Base-by-base conservation (phyloP, 2,329 filamentous ascomycete genomes). In the Colletotrichum tropicicola region DNA sequence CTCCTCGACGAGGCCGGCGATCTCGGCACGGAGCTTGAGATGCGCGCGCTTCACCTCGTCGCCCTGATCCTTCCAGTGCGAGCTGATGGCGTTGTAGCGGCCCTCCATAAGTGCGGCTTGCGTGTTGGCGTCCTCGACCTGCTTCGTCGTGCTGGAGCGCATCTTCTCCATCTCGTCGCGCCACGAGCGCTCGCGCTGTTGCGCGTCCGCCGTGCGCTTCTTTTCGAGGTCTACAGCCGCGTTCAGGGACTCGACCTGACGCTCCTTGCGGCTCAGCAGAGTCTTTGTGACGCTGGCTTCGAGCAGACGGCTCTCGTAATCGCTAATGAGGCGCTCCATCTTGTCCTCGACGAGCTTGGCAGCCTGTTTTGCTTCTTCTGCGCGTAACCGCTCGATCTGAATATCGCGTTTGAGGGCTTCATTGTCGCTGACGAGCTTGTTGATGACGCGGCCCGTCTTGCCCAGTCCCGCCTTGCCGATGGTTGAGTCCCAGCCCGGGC, bases 401-500 rank as follows among this genome's bases (percentile, higher is more conserved):
- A 92, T 82, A 68, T 95, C 92, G 55, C 92, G 86, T 71, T 92
- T 92, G 47, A 95, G 82, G 41, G 89, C 85, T 72, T 95, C 92
- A 70, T 94, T 94, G 73, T 95, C 92, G 56, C 90, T 89, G 73
- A 93, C 92, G 57, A 96, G 85, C 73, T 89, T 88, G 78, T 96
- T 93, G 76, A 96, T 95, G 55, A 93, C 91, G 32, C 91, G 84
- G 8, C 91, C 91, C 9, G 90, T 92, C 80, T 93, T 93, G 44
- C 91, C 91, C 3, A 91, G 79, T 3, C 88, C 89, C 7, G 90
- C 89, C 73, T 90, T 90, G 69, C 90, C 90, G 47, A 92, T 85
- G 3, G 89, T 89, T 28, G 88, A 88, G 72, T 91, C 89, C 87
- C 89, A 90, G 74, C 67, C 69, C n/a, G 75, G 70, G 45, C 75